Conservation (phyloP, 345 rosid genomes). For the Salix purpurea region DNA sequence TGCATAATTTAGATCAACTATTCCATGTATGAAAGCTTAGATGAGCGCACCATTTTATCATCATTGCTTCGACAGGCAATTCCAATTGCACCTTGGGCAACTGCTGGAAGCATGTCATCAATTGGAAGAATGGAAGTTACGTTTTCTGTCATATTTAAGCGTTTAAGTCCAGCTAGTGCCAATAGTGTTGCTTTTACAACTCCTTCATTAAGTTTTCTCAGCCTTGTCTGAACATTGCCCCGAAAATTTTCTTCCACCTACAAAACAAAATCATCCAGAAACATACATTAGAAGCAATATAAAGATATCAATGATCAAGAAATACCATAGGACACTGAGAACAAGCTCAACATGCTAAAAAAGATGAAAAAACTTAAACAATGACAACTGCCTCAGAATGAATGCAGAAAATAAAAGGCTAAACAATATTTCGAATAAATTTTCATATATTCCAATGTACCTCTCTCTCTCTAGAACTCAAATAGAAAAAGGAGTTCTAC, state of each 20-base stretch:
- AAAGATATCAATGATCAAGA: not conserved
- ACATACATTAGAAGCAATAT: not conserved
- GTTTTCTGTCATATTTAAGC: slow-evolving; percentile 83
- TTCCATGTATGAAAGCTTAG: not conserved
- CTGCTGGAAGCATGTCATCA: slow-evolving; percentile 98
- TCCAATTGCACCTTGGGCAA: slow-evolving; percentile 99
- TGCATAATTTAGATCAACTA: not conserved
- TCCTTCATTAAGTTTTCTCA: slow-evolving; percentile 82
- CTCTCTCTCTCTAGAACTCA: not conserved
- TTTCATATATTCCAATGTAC: not conserved
- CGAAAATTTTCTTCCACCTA: slow-evolving; percentile 90
- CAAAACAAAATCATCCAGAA: slow-evolving; percentile 19
- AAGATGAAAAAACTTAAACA: not conserved
- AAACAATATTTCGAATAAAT: not conserved
- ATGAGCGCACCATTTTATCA: slow-evolving; percentile 66
- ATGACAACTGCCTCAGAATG: not conserved
- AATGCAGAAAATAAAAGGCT: not conserved
- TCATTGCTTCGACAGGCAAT: slow-evolving; percentile 84
- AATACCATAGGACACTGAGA: not conserved
- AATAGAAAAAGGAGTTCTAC: not conserved
- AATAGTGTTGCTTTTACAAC: slow-evolving; percentile 81
- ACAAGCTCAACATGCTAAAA: not conserved
- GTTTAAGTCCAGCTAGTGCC: slow-evolving; percentile 94
- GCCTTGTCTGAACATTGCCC: slow-evolving; percentile 93
- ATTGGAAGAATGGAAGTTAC: slow-evolving; percentile 69